Evolutionary conservation across 2,329 filamentous ascomycete species (phyloP).

Genomic region (Cryphonectria naterciae): DNA sequence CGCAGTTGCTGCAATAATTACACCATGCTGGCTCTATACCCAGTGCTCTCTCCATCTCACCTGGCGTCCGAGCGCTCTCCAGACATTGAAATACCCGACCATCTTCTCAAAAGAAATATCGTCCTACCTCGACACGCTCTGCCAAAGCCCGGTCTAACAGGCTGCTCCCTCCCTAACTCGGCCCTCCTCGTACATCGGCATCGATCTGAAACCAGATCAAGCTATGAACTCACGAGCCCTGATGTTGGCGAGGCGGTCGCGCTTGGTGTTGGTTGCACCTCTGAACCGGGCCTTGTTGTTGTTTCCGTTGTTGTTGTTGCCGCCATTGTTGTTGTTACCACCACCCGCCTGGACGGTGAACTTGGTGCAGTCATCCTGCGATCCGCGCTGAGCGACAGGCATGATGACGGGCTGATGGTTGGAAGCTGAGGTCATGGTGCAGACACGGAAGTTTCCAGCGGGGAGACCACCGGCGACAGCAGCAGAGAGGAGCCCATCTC

Average conservation of each 20-base stretch:
- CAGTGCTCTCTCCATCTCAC: constrained; percentile 17
- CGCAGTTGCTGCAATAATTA: constrained; percentile 17
- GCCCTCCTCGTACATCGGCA: constrained; percentile 2
- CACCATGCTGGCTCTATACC: constrained; percentile 20
- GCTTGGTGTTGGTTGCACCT: background rate
- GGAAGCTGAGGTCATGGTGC: constrained; percentile 42
- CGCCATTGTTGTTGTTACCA: constrained; percentile 19
- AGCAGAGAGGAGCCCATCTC: constrained; percentile 39
- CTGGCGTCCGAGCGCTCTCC: constrained; percentile 13
- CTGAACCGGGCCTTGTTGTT: constrained; percentile 10
- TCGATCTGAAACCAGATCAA: background rate
- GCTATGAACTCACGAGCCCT: constrained; percentile 21
- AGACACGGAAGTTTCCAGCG: constrained; percentile 44
- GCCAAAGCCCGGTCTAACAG: background rate
- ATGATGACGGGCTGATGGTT: constrained; percentile 46
- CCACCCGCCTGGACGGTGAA: constrained; percentile 38
- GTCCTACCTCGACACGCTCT: background rate
- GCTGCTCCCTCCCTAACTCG: constrained; percentile 6
- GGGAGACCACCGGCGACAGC: constrained; percentile 41
- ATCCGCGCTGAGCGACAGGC: constrained; percentile 45
- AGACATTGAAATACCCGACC: background rate
- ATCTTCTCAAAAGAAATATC: background rate
- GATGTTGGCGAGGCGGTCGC: constrained; percentile 14
- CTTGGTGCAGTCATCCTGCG: constrained; percentile 46
- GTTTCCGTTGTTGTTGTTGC: constrained; percentile 26